These are phyloP conservation scores for Taphrina populina DNA, from an alignment of 1,139 yeast genomes.

Conservation along the genomic window DNA sequence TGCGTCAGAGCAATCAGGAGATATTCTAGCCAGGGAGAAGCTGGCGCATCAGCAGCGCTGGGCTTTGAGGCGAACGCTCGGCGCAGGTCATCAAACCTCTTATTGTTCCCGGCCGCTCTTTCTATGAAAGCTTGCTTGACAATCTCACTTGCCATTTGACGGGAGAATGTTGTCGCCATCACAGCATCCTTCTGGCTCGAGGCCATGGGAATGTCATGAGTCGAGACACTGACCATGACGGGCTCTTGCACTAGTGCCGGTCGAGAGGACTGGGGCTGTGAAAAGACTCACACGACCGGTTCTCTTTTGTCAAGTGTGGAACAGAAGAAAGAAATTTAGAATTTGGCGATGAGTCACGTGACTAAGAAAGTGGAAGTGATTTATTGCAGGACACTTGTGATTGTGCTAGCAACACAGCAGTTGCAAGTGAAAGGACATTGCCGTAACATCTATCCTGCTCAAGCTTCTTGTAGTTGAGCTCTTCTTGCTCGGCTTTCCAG, in stretches of 20 bases:
- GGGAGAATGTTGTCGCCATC: conserved; percentile 1
- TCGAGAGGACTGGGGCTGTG: too few species aligned
- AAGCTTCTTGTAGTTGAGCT: too few species aligned
- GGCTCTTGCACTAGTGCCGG: too few species aligned
- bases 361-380: too few species aligned
- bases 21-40: conserved; percentile 34
- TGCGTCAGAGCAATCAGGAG: conserved; percentile 36
- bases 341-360: too few species aligned
- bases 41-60: conserved; percentile 34
- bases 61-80: conserved; percentile 33
- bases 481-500: conserved; percentile 26
- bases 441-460: too few species aligned
- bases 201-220: background rate
- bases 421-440: too few species aligned
- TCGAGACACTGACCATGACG: conserved; percentile 12
- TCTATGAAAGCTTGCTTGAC: conserved; percentile 23
- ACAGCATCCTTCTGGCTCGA: conserved; percentile 7
- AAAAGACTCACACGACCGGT: too few species aligned
- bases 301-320: too few species aligned
- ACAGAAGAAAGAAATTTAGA: too few species aligned
- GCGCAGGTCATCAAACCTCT: conserved; percentile 35
- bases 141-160: conserved; percentile 16
- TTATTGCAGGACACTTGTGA: too few species aligned
- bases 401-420: too few species aligned
- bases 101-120: conserved; percentile 23